These are phyloP conservation scores for Medicago arabica DNA, from an alignment of 306 rosid species.

Conservation along the genomic window DNA sequence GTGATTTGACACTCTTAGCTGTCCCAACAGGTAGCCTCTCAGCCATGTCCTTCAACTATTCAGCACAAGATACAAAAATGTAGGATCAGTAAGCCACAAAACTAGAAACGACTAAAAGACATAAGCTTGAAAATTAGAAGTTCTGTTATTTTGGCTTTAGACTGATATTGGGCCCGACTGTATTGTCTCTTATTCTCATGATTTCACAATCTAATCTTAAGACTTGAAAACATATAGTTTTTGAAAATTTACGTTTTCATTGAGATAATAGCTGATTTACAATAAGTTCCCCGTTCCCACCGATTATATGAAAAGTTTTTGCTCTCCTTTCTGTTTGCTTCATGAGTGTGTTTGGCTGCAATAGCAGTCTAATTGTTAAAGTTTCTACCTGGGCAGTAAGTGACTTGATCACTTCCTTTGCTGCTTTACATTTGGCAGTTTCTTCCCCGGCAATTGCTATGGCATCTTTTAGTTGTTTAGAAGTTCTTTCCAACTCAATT, in stretches of 20 bases:
- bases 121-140: conserved; percentile 28
- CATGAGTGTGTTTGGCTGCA: conserved; percentile 8
- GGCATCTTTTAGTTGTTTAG: conserved; percentile 95
- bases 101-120: conserved; percentile 14
- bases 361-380: conserved; percentile 30
- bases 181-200: not conserved
- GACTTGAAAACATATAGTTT: not conserved
- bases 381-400: conserved; percentile 88
- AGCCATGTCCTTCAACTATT: conserved; percentile 97
- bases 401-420: conserved; percentile 97
- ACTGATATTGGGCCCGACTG: conserved; percentile 24
- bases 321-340: conserved; percentile 30
- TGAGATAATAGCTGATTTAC: conserved; percentile 8
- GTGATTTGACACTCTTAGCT: conserved; percentile 74
- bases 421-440: conserved; percentile 89
- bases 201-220: not conserved
- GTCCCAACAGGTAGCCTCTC: conserved; percentile 96
- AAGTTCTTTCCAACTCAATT: conserved; percentile 86
- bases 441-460: conserved; percentile 87
- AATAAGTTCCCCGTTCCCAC: conserved; percentile 2
- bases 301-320: not conserved
- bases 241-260: conserved; percentile 7
- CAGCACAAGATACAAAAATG: conserved; percentile 34
- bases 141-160: conserved; percentile 16
- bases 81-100: conserved; percentile 41